These are phyloP conservation scores for Solanum peruvianum DNA, from an alignment of 257 asterid species.

Conservation along the genomic window DNA sequence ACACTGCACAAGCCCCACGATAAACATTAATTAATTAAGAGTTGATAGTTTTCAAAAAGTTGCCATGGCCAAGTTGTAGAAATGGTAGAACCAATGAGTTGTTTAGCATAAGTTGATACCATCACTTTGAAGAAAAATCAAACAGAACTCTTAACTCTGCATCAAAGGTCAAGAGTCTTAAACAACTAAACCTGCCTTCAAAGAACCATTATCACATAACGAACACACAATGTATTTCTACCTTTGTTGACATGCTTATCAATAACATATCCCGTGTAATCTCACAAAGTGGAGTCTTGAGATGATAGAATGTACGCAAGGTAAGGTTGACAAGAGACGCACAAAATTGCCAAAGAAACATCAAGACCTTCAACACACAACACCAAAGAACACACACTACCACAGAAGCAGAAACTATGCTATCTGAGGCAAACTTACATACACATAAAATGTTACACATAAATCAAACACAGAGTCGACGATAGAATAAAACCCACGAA, in stretches of 20 bases:
- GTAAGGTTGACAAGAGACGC: neutral
- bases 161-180: neutral
- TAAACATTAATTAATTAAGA: neutral
- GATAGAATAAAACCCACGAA: neutral
- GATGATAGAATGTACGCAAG: neutral
- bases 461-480: constrained; percentile 1
- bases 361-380: neutral
- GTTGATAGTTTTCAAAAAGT: neutral
- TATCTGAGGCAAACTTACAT: constrained; percentile 20
- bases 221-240: neutral
- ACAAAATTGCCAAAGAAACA: neutral
- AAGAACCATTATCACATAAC: neutral
- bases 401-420: neutral
- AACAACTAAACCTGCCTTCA: neutral
- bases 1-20: neutral
- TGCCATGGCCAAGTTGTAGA: neutral
- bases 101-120: neutral
- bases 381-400: neutral
- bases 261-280: neutral
- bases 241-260: neutral
- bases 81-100: neutral
- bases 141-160: constrained; percentile 2
- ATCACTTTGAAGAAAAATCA: neutral
- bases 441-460: neutral
- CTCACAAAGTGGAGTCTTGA: neutral